These are phyloP conservation scores for Amoebophrya sp. DNA, from an alignment of 169 alveolate species.

Conservation along the genomic window DNA sequence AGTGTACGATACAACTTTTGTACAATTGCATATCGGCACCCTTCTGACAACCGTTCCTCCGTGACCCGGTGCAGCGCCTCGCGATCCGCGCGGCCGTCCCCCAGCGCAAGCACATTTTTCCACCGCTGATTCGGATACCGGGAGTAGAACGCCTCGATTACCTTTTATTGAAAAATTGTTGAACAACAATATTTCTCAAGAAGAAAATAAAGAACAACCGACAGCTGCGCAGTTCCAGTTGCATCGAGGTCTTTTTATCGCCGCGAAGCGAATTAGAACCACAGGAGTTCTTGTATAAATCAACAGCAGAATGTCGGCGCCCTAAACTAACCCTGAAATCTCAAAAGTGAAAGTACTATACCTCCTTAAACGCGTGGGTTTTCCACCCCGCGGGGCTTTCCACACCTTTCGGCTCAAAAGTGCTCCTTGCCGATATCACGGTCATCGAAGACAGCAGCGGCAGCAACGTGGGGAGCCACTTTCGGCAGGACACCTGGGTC, in stretches of 20 bases:
- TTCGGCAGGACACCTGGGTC: neutral
- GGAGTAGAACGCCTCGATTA: neutral
- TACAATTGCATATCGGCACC: neutral
- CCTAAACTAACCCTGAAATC: too few species aligned
- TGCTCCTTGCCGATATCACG: neutral
- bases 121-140: neutral
- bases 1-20: too few species aligned
- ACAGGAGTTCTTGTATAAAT: too few species aligned
- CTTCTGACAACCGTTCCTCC: neutral
- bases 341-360: too few species aligned
- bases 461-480: neutral
- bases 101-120: neutral
- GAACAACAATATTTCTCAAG: too few species aligned
- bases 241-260: too few species aligned
- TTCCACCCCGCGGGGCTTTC: neutral
- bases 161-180: too few species aligned
- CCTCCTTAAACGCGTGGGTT: neutral
- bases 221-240: too few species aligned
- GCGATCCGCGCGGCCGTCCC: neutral
- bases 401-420: neutral
- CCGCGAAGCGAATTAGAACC: too few species aligned
- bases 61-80: slow-evolving; percentile 16
- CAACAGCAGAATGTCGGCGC: too few species aligned
- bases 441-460: neutral
- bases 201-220: too few species aligned